A percentile compares a stretch with the other conserved stretches of the same genome.
phyloP scores from a whole-genome alignment of 140 eudicot genomes.

The Anethum foeniculum region DNA sequence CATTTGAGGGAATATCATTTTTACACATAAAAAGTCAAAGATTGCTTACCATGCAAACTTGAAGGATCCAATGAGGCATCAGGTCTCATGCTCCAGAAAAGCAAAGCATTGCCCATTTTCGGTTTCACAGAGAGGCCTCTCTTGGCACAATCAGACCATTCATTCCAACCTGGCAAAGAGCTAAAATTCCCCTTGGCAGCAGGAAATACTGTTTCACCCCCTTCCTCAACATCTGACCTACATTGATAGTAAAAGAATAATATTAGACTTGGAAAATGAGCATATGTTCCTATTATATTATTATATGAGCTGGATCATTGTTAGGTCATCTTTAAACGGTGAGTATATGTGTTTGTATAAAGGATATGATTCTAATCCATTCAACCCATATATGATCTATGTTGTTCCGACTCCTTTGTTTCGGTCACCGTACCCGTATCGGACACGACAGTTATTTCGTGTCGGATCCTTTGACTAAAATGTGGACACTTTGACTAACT shows the following conservation, averaged over 20 bases:
- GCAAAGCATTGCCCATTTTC: slow-evolving; percentile 87
- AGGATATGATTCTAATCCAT: background rate
- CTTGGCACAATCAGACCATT: slow-evolving; percentile 83
- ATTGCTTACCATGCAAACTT: slow-evolving; percentile 80
- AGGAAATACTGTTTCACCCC: slow-evolving; percentile 95
- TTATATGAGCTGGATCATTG: background rate
- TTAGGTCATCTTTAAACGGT: background rate
- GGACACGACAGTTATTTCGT: too few relatives aligned
- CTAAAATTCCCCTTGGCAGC: slow-evolving; percentile 65
- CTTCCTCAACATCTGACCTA: slow-evolving; percentile 99
- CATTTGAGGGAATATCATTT: background rate
- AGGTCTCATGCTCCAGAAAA: slow-evolving; percentile 99
- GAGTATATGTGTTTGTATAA: background rate
- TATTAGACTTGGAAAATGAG: background rate
- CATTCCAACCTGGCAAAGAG: slow-evolving; percentile 68
- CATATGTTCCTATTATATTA: background rate
- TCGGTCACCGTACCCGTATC: too few relatives aligned
- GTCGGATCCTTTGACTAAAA: too few relatives aligned
- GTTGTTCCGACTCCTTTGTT: too few relatives aligned
- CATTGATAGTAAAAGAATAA: slow-evolving; percentile 11
- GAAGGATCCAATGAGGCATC: slow-evolving; percentile 93
- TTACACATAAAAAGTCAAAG: background rate
- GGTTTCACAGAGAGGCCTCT: slow-evolving; percentile 87
- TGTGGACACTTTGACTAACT: too few relatives aligned
- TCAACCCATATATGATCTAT: background rate